Conservation (phyloP, 768 basidiomycete species). For the Leucogyrophana mollusca region DNA sequence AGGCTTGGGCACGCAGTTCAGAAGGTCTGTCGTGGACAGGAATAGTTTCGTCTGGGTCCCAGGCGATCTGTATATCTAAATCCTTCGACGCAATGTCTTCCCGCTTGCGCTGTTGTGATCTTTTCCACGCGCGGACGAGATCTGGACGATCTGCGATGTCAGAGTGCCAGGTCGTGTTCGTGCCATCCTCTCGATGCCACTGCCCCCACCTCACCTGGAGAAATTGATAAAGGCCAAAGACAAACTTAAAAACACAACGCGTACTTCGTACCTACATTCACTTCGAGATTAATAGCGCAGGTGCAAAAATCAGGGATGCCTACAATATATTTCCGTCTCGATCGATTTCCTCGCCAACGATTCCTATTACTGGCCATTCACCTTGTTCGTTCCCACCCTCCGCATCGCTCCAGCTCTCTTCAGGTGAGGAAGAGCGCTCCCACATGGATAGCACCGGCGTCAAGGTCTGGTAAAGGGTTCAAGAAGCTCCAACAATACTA, state of each 20-base stretch:
- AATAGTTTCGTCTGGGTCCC: slow-evolving; percentile 38
- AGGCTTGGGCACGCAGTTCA: slow-evolving; percentile 42
- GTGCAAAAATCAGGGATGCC: too few relatives aligned
- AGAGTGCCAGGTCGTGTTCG: slow-evolving; percentile 54
- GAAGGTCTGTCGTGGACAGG: slow-evolving; percentile 44
- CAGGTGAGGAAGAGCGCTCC: slow-evolving; percentile 28
- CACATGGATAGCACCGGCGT: slow-evolving; percentile 14
- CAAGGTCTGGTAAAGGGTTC: background rate
- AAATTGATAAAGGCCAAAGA: background rate
- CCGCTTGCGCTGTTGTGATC: slow-evolving; percentile 29
- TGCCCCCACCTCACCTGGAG: slow-evolving; percentile 49
- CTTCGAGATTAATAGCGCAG: too few relatives aligned
- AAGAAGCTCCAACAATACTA: too few relatives aligned
- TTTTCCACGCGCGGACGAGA: slow-evolving; percentile 33
- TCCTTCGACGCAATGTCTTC: slow-evolving; percentile 24
- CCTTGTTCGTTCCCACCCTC: slow-evolving; percentile 27
- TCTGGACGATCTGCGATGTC: slow-evolving; percentile 15
- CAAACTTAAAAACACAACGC: slow-evolving; percentile 1
- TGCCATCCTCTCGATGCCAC: slow-evolving; percentile 51
- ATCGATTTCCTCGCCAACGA: slow-evolving; percentile 31
- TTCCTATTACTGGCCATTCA: slow-evolving; percentile 27
- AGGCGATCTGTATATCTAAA: slow-evolving; percentile 36
- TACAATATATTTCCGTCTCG: slow-evolving; percentile 23
- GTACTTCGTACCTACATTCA: slow-evolving; percentile 28
- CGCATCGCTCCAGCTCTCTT: slow-evolving; percentile 30